phyloP scores from a whole-genome alignment of 2,329 filamentous ascomycete genomes.

The Talaromyces amestolkiae region DNA sequence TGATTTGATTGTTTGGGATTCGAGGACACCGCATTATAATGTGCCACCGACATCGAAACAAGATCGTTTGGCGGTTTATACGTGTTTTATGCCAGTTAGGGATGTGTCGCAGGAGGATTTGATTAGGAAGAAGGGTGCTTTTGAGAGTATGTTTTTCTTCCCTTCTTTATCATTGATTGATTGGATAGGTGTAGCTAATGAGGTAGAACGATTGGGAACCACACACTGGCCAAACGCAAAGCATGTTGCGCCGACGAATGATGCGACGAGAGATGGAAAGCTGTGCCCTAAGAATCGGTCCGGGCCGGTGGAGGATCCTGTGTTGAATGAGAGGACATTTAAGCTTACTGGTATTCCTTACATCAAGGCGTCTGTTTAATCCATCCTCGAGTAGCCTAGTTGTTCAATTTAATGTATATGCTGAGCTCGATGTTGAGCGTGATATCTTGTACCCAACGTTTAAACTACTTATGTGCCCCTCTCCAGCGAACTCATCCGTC shows the following conservation, averaged over 20 bases:
- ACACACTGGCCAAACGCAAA: slow-evolving; percentile 13
- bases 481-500: too few relatives aligned
- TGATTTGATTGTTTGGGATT: slow-evolving; percentile 49
- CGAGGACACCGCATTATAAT: slow-evolving; percentile 49
- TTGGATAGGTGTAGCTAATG: not conserved
- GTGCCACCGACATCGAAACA: slow-evolving; percentile 35
- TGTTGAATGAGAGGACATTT: slow-evolving; percentile 33
- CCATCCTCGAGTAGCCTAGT: too few relatives aligned
- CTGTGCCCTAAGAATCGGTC: slow-evolving; percentile 37
- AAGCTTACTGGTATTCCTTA: slow-evolving; percentile 31
- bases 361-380: not conserved
- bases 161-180: not conserved
- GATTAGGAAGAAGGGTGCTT: slow-evolving; percentile 34
- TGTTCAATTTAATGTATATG: too few relatives aligned
- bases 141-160: slow-evolving; percentile 24
- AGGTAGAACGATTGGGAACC: slow-evolving; percentile 20
- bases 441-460: too few relatives aligned
- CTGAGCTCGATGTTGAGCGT: too few relatives aligned
- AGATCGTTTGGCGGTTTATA: slow-evolving; percentile 38
- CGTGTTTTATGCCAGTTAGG: slow-evolving; percentile 35
- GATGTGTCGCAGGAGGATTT: slow-evolving; percentile 37
- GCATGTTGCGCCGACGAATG: not conserved
- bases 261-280: slow-evolving; percentile 18
- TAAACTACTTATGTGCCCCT: too few relatives aligned
- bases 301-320: slow-evolving; percentile 40